Percentiles rank a stretch among this genome's conserved stretches.
Conservation (phyloP, 2,329 filamentous ascomycete genomes). For the Kalmusia sp. region DNA sequence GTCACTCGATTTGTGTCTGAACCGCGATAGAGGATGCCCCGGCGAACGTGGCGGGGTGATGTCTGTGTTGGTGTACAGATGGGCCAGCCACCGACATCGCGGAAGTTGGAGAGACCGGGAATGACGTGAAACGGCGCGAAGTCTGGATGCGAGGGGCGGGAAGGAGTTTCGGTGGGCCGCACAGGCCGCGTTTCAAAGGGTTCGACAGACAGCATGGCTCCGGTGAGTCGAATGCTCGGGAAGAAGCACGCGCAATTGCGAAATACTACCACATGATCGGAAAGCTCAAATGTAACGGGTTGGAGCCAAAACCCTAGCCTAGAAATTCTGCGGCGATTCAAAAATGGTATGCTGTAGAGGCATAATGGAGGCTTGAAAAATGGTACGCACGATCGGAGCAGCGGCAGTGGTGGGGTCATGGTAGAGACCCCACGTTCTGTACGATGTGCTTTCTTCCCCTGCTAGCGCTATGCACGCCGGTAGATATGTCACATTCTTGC, state of each 20-base stretch:
- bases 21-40: slow-evolving; percentile 68
- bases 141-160: slow-evolving; percentile 15
- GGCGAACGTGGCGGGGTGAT: slow-evolving; percentile 48
- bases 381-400: too few species aligned
- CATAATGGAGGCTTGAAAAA: too few species aligned
- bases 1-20: slow-evolving; percentile 62
- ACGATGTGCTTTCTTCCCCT: background rate
- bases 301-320: too few species aligned
- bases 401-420: background rate
- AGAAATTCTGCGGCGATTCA: background rate
- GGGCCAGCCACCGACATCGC: slow-evolving; percentile 39
- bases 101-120: slow-evolving; percentile 39
- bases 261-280: background rate
- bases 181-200: slow-evolving; percentile 8
- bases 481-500: too few species aligned
- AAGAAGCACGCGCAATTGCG: too few species aligned
- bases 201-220: slow-evolving; percentile 14
- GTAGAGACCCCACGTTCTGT: background rate
- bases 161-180: background rate
- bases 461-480: background rate
- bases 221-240: background rate
- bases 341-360: background rate
- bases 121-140: slow-evolving; percentile 33
- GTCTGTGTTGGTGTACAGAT: slow-evolving; percentile 10
- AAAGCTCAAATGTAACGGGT: background rate